Evolutionary conservation across 2,329 filamentous ascomycete species (phyloP), one percentile per base, ranked within the genome.

Genomic region (Xylaria sp.): DNA sequence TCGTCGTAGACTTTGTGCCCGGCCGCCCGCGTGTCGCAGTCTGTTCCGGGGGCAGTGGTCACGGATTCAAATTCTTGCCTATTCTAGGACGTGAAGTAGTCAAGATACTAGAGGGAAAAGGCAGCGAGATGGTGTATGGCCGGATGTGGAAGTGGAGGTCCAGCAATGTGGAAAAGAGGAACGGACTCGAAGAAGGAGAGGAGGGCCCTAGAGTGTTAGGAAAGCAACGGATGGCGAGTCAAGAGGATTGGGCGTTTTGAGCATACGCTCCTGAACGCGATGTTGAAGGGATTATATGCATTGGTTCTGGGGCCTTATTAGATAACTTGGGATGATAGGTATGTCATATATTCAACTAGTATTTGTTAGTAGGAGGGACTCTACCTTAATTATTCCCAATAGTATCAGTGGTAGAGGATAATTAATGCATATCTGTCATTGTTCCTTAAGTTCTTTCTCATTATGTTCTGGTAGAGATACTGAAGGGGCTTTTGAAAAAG

Each of bases 1-100:
- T 73, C 51, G 66, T 87, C 4, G 79, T 88, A 49, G 78, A 81
- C 40, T 78, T n/a, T 42, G 70, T 74, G 3, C 71, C 70, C 1
- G 67, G 65, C 1, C 64, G 66, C 4, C 63, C 65, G 4, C 80
- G 82, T 0, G 69, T 89, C 0, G 83, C 88, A 69, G 78, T 89
- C 0, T 85, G 85, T 2, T 88, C 86, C 0, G 87, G 85, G 0
- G 87, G 87, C 0, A 84, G 81, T 37, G 87, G 87, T 8, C 72
- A 75, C 31, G 73, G 73, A 15, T 75, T 74, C 67, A 75, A 74
- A 58, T 75, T 74, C 42, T 53, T 74, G 1, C 73, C 72, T 19
- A 69, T 75, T 8, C 69, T 74, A 0, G 73, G 72, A 12, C 69
- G 72, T 2, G 71, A 75, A 46, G 72, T 75, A 1, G 69, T 74